These are phyloP conservation scores for Termitomyces sp. DNA, from an alignment of 768 basidiomycete species.

Conservation along the genomic window DNA sequence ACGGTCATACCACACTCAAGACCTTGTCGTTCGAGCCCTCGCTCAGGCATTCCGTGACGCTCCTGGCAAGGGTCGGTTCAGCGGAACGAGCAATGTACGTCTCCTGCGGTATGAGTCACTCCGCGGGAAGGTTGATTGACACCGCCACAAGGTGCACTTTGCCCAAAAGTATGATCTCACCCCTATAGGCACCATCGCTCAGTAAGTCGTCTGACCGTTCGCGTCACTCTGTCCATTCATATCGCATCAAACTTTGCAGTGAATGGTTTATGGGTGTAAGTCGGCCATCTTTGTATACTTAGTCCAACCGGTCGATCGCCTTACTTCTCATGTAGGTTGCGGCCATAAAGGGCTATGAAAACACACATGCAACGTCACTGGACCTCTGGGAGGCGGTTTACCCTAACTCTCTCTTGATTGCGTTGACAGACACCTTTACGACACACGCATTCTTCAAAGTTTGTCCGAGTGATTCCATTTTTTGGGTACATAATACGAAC, in stretches of 20 bases:
- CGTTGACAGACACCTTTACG: constrained; percentile 95
- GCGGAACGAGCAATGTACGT: constrained; percentile 87
- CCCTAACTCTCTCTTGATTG: constrained; percentile 55
- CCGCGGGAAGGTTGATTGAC: constrained; percentile 5
- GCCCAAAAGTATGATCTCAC: constrained; percentile 67
- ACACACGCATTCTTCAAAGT: constrained; percentile 83
- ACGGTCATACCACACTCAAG: constrained; percentile 71
- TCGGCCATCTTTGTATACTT: constrained; percentile 6
- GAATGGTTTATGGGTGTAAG: constrained; percentile 92
- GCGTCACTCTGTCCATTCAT: not conserved
- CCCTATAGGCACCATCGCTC: constrained; percentile 82
- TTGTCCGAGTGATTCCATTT: constrained; percentile 2
- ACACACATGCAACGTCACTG: constrained; percentile 70
- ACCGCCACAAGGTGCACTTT: constrained; percentile 63
- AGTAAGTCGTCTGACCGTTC: constrained; percentile 46
- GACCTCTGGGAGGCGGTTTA: constrained; percentile 85
- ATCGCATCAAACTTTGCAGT: constrained; percentile 29
- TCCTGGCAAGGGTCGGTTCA: constrained; percentile 49
- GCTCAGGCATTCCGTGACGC: constrained; percentile 57
- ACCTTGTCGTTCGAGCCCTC: constrained; percentile 69
- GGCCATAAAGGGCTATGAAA: constrained; percentile 79
- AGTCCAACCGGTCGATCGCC: not conserved
- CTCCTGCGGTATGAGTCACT: not conserved
- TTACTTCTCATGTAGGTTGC: constrained; percentile 53
- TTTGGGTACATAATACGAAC: not conserved